These are phyloP conservation scores for Ambrosiella beaveri DNA, from an alignment of 2,329 filamentous ascomycete species.

Conservation along the genomic window DNA sequence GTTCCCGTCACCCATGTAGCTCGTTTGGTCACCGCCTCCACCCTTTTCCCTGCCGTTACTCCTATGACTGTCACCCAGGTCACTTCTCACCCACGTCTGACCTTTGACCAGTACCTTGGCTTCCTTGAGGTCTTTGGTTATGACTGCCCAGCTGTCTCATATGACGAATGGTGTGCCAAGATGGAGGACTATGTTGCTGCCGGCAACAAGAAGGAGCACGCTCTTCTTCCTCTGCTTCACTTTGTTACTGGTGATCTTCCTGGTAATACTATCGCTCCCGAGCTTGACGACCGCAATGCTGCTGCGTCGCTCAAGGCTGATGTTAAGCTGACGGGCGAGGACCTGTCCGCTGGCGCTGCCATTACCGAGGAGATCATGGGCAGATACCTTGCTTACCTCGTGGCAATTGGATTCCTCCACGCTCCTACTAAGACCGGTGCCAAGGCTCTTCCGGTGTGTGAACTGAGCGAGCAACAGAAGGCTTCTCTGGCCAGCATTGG, in stretches of 20 bases:
- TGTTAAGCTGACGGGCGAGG: conserved; percentile 29
- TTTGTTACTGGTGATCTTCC: conserved; percentile 54
- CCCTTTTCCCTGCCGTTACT: conserved; percentile 40
- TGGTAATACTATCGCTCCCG: conserved; percentile 48
- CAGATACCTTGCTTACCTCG: conserved; percentile 41
- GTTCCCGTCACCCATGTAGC: conserved; percentile 76
- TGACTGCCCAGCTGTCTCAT: conserved; percentile 45
- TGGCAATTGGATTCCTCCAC: conserved; percentile 40
- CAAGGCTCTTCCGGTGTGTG: conserved; percentile 27
- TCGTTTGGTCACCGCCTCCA: conserved; percentile 58
- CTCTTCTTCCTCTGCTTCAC: conserved; percentile 47
- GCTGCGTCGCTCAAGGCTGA: conserved; percentile 39
- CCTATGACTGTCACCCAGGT: conserved; percentile 48
- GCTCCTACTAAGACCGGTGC: conserved; percentile 20
- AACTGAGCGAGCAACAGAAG: conserved; percentile 19
- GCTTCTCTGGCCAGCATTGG: conserved; percentile 12
- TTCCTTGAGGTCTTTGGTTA: conserved; percentile 59
- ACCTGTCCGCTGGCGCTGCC: conserved; percentile 30
- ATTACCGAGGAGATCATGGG: conserved; percentile 42
- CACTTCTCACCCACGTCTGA: conserved; percentile 61
- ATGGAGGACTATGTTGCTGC: conserved; percentile 19
- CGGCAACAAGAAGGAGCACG: conserved; percentile 18
- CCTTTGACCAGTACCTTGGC: conserved; percentile 61
- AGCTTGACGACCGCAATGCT: conserved; percentile 48
- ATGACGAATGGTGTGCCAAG: conserved; percentile 48